Base-by-base conservation (phyloP, 441 rosid species). In the Oxalis stricta region DNA sequence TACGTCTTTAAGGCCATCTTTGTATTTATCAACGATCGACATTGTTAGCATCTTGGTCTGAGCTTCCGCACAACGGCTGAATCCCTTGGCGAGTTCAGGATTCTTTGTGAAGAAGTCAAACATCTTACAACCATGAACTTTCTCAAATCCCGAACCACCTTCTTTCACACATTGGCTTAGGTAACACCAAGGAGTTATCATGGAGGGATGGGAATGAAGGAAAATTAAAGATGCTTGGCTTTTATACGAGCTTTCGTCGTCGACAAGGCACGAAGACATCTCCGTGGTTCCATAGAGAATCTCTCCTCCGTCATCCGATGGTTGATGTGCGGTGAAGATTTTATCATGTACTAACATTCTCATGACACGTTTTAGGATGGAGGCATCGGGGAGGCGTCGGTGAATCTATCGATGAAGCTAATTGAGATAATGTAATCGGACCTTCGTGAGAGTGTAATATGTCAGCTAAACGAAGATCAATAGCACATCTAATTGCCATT, bases 81-180 rank as follows among this genome's bases (percentile, higher is more conserved):
- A 58, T 16, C 65, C 8, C 18, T 1, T n/a, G 38, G 60, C 65
- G 33, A 71, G 41, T 4, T 65, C 21, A 0, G 62, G 52, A 32
- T 75, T 50, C 7, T 5, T 10, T 0, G 60, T 30, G 0, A 68
- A 69, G 10, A 70, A 53, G 0, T 68, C 75, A 69, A 67, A 72
- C 16, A 66, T 3, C 5, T 62, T 66, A 21, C 42, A 5, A 2
- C 74, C 76, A 29, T 72, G 60, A 15, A 66, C 72, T 55, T 51
- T 72, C 41, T 60, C 10, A 48, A 60, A 70, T 1, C 69, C 54
- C 24, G 23, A 0, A 1, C 79, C 76, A 13, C 77, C 69, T 50
- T 62, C 59, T 52, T 43, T 56, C 0, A 68, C 50, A 11, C 71
- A 65, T 2, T 46, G 56, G 31, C 65, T 43, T 0, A 76, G 15